Evolutionary conservation across 495 filamentous ascomycete species (phyloP).

Genomic region (Podospora bellae-mahoneyi): DNA sequence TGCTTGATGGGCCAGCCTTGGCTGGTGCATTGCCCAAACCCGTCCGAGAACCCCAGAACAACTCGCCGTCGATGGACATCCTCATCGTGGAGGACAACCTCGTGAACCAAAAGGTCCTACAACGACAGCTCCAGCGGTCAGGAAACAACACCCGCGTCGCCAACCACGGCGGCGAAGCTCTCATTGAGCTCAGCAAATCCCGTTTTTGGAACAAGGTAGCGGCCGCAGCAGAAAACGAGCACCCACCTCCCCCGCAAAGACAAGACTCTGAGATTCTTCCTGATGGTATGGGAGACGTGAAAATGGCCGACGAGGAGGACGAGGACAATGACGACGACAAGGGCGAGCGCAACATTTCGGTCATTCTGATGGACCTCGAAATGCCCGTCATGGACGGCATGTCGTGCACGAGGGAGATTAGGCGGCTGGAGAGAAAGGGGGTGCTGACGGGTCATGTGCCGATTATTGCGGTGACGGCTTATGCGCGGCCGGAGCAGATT

Average conservation of each 20-base stretch:
- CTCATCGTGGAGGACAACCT: conserved; percentile 84
- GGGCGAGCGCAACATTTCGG: conserved; percentile 45
- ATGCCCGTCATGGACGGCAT: conserved; percentile 89
- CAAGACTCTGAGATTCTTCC: not conserved
- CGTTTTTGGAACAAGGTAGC: conserved; percentile 41
- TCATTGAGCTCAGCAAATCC: conserved; percentile 49
- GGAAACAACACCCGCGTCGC: conserved; percentile 69
- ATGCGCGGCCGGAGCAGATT: conserved; percentile 68
- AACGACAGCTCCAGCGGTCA: conserved; percentile 64
- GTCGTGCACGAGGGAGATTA: conserved; percentile 66
- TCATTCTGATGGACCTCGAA: conserved; percentile 80
- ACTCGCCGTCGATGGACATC: conserved; percentile 36
- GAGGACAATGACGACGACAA: conserved; percentile 29
- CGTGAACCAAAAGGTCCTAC: conserved; percentile 72
- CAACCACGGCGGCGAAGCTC: conserved; percentile 76
- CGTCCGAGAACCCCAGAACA: conserved; percentile 1
- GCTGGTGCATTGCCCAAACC: not conserved
- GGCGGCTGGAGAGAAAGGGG: conserved; percentile 57
- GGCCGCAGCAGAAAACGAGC: conserved; percentile 10
- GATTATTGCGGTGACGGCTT: conserved; percentile 78
- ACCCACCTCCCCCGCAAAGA: not conserved
- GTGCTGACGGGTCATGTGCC: conserved; percentile 58
- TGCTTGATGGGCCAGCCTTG: conserved; percentile 5
- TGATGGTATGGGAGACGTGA: not conserved
- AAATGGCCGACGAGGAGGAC: conserved; percentile 17